These are phyloP conservation scores for Clonostachys rhizophaga DNA, from an alignment of 2,329 filamentous ascomycete species.

Conservation along the genomic window DNA sequence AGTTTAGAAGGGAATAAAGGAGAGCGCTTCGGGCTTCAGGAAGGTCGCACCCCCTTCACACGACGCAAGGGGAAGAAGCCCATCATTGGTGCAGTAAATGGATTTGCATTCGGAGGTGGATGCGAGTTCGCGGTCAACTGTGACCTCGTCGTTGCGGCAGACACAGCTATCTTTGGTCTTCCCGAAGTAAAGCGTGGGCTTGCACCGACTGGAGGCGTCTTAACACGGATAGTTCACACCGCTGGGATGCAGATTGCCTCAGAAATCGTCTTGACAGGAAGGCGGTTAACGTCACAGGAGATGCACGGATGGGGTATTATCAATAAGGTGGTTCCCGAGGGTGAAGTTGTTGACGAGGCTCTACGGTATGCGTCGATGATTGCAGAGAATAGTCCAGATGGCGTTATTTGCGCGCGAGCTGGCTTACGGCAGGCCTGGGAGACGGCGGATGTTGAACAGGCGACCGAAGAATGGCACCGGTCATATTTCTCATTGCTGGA, in stretches of 20 bases:
- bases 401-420: too few species aligned
- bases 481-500: too few species aligned
- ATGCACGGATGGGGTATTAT: slow-evolving; percentile 19
- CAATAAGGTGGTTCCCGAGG: background rate
- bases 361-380: too few species aligned
- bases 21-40: background rate
- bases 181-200: slow-evolving; percentile 51
- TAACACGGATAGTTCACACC: slow-evolving; percentile 42
- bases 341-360: too few species aligned
- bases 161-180: slow-evolving; percentile 43
- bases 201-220: slow-evolving; percentile 44
- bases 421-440: too few species aligned
- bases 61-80: slow-evolving; percentile 54
- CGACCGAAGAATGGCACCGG: too few species aligned
- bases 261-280: slow-evolving; percentile 43
- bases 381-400: too few species aligned
- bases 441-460: too few species aligned
- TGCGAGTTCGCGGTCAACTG: slow-evolving; percentile 52
- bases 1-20: too few species aligned
- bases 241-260: slow-evolving; percentile 38
- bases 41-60: slow-evolving; percentile 25
- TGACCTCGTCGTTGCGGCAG: slow-evolving; percentile 47
- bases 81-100: slow-evolving; percentile 55
- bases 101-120: slow-evolving; percentile 49
- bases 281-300: slow-evolving; percentile 35